phyloP scores from a whole-genome alignment of 1,139 yeast species.

The Hyphopichia pseudoburtonii region DNA sequence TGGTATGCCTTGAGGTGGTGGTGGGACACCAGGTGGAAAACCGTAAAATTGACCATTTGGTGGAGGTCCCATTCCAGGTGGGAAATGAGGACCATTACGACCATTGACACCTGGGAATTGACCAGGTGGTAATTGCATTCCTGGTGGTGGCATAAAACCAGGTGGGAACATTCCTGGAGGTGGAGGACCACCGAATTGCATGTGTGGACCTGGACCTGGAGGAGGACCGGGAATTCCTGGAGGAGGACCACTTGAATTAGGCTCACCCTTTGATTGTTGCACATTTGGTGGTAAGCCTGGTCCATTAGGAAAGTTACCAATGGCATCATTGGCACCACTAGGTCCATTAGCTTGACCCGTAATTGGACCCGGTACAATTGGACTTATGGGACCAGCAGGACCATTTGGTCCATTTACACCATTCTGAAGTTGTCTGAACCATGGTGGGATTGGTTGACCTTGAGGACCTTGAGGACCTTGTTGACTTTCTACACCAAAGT shows the following conservation, averaged over 20 bases:
- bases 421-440: not conserved
- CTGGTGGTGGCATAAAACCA: conserved; percentile 29
- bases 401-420: conserved; percentile 4
- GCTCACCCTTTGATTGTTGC: conserved; percentile 9
- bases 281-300: conserved; percentile 10
- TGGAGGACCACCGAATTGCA: conserved; percentile 14
- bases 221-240: conserved; percentile 3
- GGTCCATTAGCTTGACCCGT: not conserved
- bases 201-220: conserved; percentile 9
- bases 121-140: conserved; percentile 23
- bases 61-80: conserved; percentile 10
- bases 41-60: conserved; percentile 3
- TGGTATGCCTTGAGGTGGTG: conserved; percentile 14
- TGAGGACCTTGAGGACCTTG: conserved; percentile 1
- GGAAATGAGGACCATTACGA: conserved; percentile 5
- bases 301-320: conserved; percentile 9
- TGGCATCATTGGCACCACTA: conserved; percentile 3
- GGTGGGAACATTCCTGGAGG: conserved; percentile 38
- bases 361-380: conserved; percentile 6
- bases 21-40: conserved; percentile 10
- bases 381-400: conserved; percentile 1
- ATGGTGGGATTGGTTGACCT: conserved; percentile 6
- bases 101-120: conserved; percentile 11
- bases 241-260: not conserved
- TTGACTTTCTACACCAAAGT: not conserved